Evolutionary conservation across 1,284 basidiomycete species (phyloP).

Genomic region (Cryptococcus sp.): DNA sequence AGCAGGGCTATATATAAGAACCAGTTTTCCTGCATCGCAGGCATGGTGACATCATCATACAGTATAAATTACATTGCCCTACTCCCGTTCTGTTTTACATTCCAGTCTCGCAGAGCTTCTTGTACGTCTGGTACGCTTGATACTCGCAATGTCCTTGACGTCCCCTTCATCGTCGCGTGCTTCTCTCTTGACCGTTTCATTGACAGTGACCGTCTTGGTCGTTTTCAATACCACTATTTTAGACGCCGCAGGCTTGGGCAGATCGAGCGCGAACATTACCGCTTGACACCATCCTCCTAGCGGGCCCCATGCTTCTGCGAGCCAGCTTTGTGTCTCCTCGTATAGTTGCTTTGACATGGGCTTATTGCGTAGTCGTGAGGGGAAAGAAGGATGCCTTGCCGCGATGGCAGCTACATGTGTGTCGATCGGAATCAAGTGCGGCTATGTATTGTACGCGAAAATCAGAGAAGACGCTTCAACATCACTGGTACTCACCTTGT

Average conservation of each 20-base stretch:
- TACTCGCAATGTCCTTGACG: too few species aligned
- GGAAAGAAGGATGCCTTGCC: slow-evolving; percentile 74
- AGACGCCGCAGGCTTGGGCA: slow-evolving; percentile 13
- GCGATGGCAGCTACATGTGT: slow-evolving; percentile 90
- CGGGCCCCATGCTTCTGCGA: slow-evolving; percentile 72
- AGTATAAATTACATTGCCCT: too few species aligned
- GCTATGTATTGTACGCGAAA: slow-evolving; percentile 54
- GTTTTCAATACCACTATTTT: background rate
- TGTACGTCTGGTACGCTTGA: too few species aligned
- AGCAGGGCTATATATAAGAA: too few species aligned
- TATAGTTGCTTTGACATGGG: slow-evolving; percentile 76
- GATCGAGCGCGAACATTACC: slow-evolving; percentile 59
- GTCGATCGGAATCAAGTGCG: slow-evolving; percentile 83
- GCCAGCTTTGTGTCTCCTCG: slow-evolving; percentile 68
- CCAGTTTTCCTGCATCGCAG: too few species aligned
- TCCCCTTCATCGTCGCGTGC: background rate
- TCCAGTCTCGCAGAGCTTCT: too few species aligned
- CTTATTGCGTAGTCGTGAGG: slow-evolving; percentile 53
- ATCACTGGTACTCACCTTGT: slow-evolving; percentile 64
- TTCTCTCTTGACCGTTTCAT: slow-evolving; percentile 1
- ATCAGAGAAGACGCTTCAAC: background rate
- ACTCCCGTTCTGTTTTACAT: background rate
- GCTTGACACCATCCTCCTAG: slow-evolving; percentile 93
- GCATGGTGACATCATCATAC: slow-evolving; percentile 4
- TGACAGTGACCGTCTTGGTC: background rate